Evolutionary conservation across 2,329 filamentous ascomycete genomes (phyloP), one percentile per base, ranked within the genome.

Genomic region (Plectosphaerella plurivora): DNA sequence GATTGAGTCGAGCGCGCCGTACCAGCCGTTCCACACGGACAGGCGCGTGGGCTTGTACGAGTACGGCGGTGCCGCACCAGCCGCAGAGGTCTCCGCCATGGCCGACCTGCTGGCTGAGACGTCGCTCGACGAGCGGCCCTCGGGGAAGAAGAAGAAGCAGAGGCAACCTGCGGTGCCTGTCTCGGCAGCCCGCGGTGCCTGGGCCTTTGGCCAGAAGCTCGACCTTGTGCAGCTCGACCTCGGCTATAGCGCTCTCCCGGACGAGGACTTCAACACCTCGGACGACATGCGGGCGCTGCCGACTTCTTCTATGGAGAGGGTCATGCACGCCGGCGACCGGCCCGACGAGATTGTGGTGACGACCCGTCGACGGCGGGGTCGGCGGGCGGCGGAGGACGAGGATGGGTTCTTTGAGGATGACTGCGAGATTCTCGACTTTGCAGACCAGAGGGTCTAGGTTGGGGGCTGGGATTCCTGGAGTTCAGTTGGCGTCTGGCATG

Each of bases 21-120:
- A 96, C 62, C 92, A 96, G 63, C 93, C 94, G 1, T 97, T 97
- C 73, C 93, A 97, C 66, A 94, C 92, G 0, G 92, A 97, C 63
- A 82, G 84, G 51, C 84, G 93, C 3, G 89, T 97, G 45, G 83
- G 79, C n/a, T 75, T 97, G 25, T 88, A 85, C 59, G 80, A 91
- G 42, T 89, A 87, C 63, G 66, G 60, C 50, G 55, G 59, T 42
- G 66, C 68, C 3, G 60, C 68, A 36, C 49, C 53, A 25, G 36
- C 49, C 9, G 42, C 59, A 37, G 61, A 67, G 16, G 47, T 68
- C 11, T 66, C 72, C 12, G 63, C 68, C 9, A 61, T 74, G 18
- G 69, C 74, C 24, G 64, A 63, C 3, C 64, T 74, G 14, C 61
- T 80, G 33, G 68, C 70, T 3, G 69, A 74, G 18, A 63, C 69